Evolutionary conservation across 495 filamentous ascomycete species (phyloP), one percentile per base, ranked within the genome.

Genomic region (Sordaria brevicollis): DNA sequence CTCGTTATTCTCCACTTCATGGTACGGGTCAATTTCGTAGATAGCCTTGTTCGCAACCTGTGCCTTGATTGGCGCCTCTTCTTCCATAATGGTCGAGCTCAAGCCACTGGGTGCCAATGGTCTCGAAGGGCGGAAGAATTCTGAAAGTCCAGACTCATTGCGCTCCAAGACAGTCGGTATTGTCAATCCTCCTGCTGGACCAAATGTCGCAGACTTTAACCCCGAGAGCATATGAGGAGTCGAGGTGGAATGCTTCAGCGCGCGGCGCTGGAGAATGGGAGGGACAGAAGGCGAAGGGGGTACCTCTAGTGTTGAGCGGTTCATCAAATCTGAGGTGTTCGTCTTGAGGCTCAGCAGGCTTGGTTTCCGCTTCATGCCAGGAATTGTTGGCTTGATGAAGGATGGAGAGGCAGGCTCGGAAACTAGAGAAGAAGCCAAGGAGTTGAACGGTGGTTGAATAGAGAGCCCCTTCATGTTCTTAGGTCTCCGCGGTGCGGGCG

Each of bases 401-500:
- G 82, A 87, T 11, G 95, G 93, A 5, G 95, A 96, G 2, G 91
- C 84, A 34, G 94, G 92, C 36, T 92, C 90, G 0, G 92, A 93
- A 25, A 90, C 75, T 65, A 83, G 72, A 2, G 79, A 79, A 15
- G 77, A 75, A 2, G 78, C 76, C 34, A 81, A 71, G 68, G 69
- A 84, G 81, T 75, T 81, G 8, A 87, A 84, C 15, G 90, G 88
- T 65, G 96, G 92, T 70, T 95, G 92, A 69, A 98, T 86, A 1
- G 93, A 97, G 5, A 99, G 83, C 66, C 94, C 94, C 79, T 99
- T 99, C 75, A 94, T 89, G 78, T 99, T 99, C 66, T 93, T 90
- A 35, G 89, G 86, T 77, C 92, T 90, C 76, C 89, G 84, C 2
- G 93, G 92, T 5, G 89, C 90, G n/a, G 86, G 84, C 38, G 87